Evolutionary conservation across 345 rosid species (phyloP), one percentile per base, ranked within the genome.

Genomic region (Bruguiera parviflora): DNA sequence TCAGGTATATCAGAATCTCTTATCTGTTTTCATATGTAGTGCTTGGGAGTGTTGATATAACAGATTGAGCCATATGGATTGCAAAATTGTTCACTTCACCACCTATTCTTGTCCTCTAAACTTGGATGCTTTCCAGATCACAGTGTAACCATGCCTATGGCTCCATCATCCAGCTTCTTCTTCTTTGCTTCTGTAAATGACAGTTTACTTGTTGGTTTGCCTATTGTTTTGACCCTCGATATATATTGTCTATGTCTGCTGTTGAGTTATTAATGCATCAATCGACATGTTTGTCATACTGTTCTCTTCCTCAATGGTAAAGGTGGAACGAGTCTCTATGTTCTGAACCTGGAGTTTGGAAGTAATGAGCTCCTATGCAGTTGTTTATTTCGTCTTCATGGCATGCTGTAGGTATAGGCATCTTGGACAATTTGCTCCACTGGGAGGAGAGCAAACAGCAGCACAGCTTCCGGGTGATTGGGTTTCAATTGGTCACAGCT

Each of bases 361-460:
- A 19, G 7, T 53, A n/a, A 9, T 53, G 20, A 20, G 27, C 10
- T 53, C 24, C 24, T n/a, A 21, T 8, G 22, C 25, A 20, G 58
- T 10, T 43, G 18, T 3, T 13, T 3, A 11, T 43, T 13, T 43
- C 49, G 13, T 43, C 49, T 43, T 43, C 49, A 4, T 4, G 2
- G n/a, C 5, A 22, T 9, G 31, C n/a, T 53, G 8, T 73, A 95
- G 99, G 88, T 92, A 95, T 71, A 86, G 69, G 85, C 99, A 95
- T 79, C 76, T 95, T 27, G 99, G 98, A 71, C 92, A 87, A 69
- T 95, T 95, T 81, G 98, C 98, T 64, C 99, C 99, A 22, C 39
- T 95, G 68, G 99, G 99, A 80, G 99, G 98, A 49, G 99, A 95
- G 73, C 91, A 95, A 79, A 89, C 99, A 7, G 99, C 98, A 32